phyloP scores from a whole-genome alignment of 202 grass and related monocot genomes.

The Bolboschoenoplectus hybrid region DNA sequence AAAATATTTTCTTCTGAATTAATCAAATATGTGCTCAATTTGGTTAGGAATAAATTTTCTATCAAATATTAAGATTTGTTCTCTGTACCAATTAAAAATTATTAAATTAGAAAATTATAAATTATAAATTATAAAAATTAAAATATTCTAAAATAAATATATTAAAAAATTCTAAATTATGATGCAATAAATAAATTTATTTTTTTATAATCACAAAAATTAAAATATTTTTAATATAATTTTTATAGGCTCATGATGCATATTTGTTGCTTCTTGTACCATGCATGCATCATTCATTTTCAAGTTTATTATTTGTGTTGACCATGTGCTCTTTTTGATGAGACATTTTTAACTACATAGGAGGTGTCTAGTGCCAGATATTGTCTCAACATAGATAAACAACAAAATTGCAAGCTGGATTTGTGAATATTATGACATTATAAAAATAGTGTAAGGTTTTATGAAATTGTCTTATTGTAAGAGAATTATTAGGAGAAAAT shows the following conservation, averaged over 20 bases:
- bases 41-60: background rate
- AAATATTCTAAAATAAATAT: too few relatives aligned
- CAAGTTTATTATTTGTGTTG: background rate
- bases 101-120: too few relatives aligned
- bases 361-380: background rate
- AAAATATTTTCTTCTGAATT: background rate
- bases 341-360: background rate
- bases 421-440: background rate
- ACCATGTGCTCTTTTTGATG: background rate
- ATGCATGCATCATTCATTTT: background rate
- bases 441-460: background rate
- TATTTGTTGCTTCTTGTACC: background rate
- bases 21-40: background rate
- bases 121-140: too few relatives aligned
- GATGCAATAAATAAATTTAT: too few relatives aligned
- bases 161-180: too few relatives aligned
- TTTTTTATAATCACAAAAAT: too few relatives aligned
- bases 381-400: background rate
- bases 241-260: background rate
- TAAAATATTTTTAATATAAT: too few relatives aligned
- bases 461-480: background rate
- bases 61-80: too few relatives aligned
- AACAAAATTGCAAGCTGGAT: constrained; percentile 8
- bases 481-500: background rate
- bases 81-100: too few relatives aligned